These are phyloP conservation scores for Gentiana straminea DNA, from an alignment of 257 asterid genomes.

Conservation along the genomic window DNA sequence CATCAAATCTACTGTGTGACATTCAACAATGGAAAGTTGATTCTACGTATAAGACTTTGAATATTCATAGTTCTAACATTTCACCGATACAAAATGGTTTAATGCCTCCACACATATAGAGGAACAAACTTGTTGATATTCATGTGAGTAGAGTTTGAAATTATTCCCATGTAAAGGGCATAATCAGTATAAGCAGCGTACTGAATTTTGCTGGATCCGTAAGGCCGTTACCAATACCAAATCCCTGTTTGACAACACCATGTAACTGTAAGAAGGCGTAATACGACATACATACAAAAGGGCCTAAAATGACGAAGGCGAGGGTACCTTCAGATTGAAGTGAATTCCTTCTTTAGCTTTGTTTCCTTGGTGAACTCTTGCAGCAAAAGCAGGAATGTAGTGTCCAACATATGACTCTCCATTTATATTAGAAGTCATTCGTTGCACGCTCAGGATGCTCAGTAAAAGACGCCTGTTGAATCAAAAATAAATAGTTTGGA, in stretches of 20 bases:
- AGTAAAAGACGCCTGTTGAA: constrained; percentile 1
- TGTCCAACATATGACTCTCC: constrained; percentile 13
- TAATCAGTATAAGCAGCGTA: constrained; percentile 9
- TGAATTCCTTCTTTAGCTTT: constrained; percentile 5
- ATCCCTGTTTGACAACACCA: constrained; percentile 2
- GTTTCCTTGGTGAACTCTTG: constrained; percentile 4
- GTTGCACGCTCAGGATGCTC: constrained; percentile 3
- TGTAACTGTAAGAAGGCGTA: not conserved
- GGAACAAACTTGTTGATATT: no score
- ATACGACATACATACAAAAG: not conserved
- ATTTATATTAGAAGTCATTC: constrained; percentile 7
- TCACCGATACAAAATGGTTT: constrained; percentile 45
- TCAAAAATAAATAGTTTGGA: not conserved
- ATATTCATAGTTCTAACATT: no score
- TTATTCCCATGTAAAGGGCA: constrained; percentile 2
- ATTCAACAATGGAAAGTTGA: no score
- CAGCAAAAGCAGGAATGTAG: constrained; percentile 9
- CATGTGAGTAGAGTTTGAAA: no score
- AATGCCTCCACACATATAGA: constrained; percentile 51
- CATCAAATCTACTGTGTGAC: no score
- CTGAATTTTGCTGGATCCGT: constrained; percentile 10
- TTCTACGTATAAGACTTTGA: no score
- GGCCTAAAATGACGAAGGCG: not conserved
- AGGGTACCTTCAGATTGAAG: constrained; percentile 5
- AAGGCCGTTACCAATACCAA: constrained; percentile 9